Base-by-base conservation (phyloP, 2,329 filamentous ascomycete genomes). In the Exophiala calicioides region DNA sequence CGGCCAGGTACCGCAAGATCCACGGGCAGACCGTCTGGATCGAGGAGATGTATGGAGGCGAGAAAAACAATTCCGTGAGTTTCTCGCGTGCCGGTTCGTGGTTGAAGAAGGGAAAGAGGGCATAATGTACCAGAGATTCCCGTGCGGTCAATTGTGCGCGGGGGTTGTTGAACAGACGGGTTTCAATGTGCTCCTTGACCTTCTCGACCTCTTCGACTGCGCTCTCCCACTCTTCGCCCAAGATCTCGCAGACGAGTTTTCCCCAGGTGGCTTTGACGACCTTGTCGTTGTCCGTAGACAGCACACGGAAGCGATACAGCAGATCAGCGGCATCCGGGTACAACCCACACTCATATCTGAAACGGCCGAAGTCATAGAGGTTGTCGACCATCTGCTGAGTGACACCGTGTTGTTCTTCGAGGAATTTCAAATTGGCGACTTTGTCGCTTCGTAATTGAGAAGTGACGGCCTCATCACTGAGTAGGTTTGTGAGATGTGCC, bases 31-130 rank as follows among this genome's bases (percentile, higher is more conserved):
- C 86, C 50, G 93, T 96, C 80, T 98, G 93, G 69, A 98, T 96
- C 62, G 91, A 97, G 82, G 97, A 98, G 82, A 98, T 98, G 79
- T 89, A 98, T 62, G 89, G 81, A 57, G 90, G 87, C 56, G 87
- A 94, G 81, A 98, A 97, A 80, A 96, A 93, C 68, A 97, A 84
- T 62, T 98, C 93, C 65, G 93, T 88, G 62, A 98, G 81, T 60
- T 82, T 81, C 66, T 98, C 93, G 64, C 91, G 89, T 49, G 89
- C 88, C 58, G 83, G 79, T 64, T 97, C 91, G 75, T 88, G 85
- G 82, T 98, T 97, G 82, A 97, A 98, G 75, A 96, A 90, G 53
- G 93, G 91, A 82, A 97, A 98, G 53, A 98, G 84, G 34, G 88
- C 85, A 90, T 93, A 98, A 86, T 98, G 93, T 62, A 95, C 86